Conservation (phyloP, 176 grass and related monocot species). For the Phyllostachys edulis region DNA sequence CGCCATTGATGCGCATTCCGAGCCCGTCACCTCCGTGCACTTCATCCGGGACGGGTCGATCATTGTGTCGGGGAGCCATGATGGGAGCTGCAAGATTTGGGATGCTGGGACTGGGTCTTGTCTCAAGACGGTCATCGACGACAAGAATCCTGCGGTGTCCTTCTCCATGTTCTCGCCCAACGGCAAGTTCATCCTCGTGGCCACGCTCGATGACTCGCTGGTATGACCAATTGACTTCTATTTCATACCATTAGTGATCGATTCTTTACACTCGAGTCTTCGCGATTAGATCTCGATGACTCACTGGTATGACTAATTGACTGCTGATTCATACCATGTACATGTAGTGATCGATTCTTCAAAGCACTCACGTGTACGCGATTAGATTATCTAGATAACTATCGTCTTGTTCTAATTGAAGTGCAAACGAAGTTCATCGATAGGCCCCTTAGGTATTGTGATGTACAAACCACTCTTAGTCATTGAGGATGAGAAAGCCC, state of each 20-base stretch:
- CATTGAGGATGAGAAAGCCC: neutral
- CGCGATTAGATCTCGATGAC: conserved; percentile 44
- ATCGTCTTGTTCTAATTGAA: neutral
- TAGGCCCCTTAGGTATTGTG: neutral
- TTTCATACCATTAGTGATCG: neutral
- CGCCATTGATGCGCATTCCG: conserved; percentile 70
- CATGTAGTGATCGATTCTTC: neutral
- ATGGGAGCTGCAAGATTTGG: conserved; percentile 97
- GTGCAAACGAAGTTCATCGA: neutral
- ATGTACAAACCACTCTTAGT: neutral
- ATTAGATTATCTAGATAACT: neutral
- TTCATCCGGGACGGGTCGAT: conserved; percentile 92
- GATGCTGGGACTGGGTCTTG: conserved; percentile 61
- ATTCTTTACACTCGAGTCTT: too few species aligned
- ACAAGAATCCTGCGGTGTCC: conserved; percentile 71
- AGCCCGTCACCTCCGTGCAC: conserved; percentile 77
- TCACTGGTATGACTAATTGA: conserved; percentile 57
- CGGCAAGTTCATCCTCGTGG: conserved; percentile 86
- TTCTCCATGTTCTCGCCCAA: conserved; percentile 95
- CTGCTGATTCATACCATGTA: neutral
- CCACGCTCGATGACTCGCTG: conserved; percentile 77
- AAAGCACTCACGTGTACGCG: neutral
- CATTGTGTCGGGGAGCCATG: conserved; percentile 85
- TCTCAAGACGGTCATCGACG: conserved; percentile 86
- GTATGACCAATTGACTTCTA: conserved; percentile 40